phyloP scores from a whole-genome alignment of 495 filamentous ascomycete genomes.

The Parathielavia hyrcaniae region DNA sequence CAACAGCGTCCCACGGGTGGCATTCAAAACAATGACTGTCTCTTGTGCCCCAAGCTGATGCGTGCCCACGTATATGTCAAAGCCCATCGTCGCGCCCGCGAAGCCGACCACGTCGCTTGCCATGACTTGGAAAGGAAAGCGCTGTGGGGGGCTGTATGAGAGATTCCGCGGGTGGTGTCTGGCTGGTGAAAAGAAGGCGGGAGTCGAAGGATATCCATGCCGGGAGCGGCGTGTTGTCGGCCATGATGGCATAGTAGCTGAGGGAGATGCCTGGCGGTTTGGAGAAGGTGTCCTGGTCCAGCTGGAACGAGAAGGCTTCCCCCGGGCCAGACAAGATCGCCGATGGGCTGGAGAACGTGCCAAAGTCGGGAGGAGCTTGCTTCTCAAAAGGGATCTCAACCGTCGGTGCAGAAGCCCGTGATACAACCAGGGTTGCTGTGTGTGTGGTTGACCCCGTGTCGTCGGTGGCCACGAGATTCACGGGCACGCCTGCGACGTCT shows the following conservation, averaged over 20 bases:
- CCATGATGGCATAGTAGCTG: conserved; percentile 69
- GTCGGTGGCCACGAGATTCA: conserved; percentile 59
- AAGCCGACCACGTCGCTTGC: conserved; percentile 78
- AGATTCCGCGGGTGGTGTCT: conserved; percentile 56
- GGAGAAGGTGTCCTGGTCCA: conserved; percentile 38
- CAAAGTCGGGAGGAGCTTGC: conserved; percentile 38
- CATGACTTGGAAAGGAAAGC: conserved; percentile 65
- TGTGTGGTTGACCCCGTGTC: conserved; percentile 50
- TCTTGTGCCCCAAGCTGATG: conserved; percentile 61
- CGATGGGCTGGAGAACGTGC: conserved; percentile 37
- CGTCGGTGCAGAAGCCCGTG: conserved; percentile 39
- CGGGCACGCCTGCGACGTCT: conserved; percentile 38
- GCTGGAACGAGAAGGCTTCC: conserved; percentile 34
- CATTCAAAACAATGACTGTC: conserved; percentile 51
- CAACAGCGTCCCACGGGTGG: conserved; percentile 50
- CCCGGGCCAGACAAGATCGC: conserved; percentile 37
- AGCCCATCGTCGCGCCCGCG: conserved; percentile 56
- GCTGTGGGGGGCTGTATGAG: conserved; percentile 61
- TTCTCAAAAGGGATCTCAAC: conserved; percentile 34
- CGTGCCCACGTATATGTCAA: conserved; percentile 63
- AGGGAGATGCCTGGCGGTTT: conserved; percentile 26
- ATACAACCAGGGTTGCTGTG: conserved; percentile 58
- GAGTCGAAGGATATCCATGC: conserved; percentile 78
- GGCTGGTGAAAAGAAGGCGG: conserved; percentile 65
- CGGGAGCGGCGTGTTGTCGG: conserved; percentile 73